Base-by-base conservation (phyloP, 2,329 filamentous ascomycete genomes). In the Cercospora berteroae region DNA sequence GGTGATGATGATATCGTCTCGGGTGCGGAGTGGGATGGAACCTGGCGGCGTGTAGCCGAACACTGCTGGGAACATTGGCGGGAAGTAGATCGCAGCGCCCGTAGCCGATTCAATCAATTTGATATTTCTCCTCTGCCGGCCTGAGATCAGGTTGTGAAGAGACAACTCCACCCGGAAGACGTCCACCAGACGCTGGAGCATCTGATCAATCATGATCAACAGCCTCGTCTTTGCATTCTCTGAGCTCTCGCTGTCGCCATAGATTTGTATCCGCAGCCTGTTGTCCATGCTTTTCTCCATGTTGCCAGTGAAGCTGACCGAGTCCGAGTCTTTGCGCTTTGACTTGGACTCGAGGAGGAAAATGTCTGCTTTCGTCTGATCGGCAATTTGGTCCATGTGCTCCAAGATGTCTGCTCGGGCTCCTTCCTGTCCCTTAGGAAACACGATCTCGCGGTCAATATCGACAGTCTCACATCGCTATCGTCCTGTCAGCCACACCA, bases 171-270 rank as follows among this genome's bases (percentile, higher is more conserved):
- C 85, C 76, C 91, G 91, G 75, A 93, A 88, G 58, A 86, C 88
- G 78, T 97, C 93, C 63, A 95, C 90, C 66, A 88, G 83, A 71
- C 90, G 88, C 64, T 88, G 88, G 68, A 93, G 88, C 82, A 96
- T 88, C 80, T 93, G 92, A 79, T 99, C 95, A 77, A 99, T 98
- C 85, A 97, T 95, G 79, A 98, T 96, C 79, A 99, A 83, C 48
- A 97, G 89, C 72, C 95, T 88, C 18, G 94, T 97, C 85, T 99
- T 99, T 64, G 95, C 95, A 80, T 98, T 94, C 80, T 99, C 95
- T 29, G 93, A 91, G 72, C 93, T 97, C 81, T 98, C 89, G 80
- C 95, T 90, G 78, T 99, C 95, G 64, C 95, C 94, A 75, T 95
- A 99, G 71, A 99, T 96, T 74, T 93, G 91, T 69, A 97, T 90